These are phyloP conservation scores for Entamoeba histolytica DNA, from an alignment of 208 protist genomes.

Conservation along the genomic window DNA sequence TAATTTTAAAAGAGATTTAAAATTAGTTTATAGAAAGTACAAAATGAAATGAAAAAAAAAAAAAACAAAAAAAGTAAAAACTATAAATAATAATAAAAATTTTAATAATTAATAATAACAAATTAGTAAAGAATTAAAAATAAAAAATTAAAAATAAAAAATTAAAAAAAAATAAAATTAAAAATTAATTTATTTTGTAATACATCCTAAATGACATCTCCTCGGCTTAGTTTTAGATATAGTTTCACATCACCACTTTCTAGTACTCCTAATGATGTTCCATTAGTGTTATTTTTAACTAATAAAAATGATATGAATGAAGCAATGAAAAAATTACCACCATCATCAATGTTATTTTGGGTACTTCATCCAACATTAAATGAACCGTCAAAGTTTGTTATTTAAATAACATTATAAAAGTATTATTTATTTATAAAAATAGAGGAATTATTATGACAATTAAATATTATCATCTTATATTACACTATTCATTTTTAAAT, in stretches of 20 bases:
- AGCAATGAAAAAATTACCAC: neutral
- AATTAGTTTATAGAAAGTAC: too few relatives aligned
- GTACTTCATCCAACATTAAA: neutral
- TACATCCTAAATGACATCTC: neutral
- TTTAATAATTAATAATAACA: too few relatives aligned
- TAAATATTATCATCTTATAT: neutral
- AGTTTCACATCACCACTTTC: neutral
- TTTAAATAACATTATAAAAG: too few relatives aligned
- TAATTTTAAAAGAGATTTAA: too few relatives aligned
- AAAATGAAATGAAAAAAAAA: too few relatives aligned
- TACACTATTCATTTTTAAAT: neutral
- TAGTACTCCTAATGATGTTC: neutral
- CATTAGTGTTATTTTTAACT: neutral
- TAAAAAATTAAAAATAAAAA: too few relatives aligned
- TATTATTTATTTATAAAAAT: too few relatives aligned
- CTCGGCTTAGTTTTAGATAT: neutral
- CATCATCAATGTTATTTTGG: neutral
- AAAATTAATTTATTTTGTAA: too few relatives aligned
- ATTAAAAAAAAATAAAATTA: too few relatives aligned
- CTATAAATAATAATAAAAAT: too few relatives aligned
- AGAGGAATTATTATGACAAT: neutral
- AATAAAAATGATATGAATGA: neutral
- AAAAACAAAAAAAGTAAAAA: too few relatives aligned
- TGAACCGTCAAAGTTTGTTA: neutral
- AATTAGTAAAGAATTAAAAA: too few relatives aligned